Percentiles rank a stretch among this genome's conserved stretches.
Evolutionary conservation across 345 rosid genomes (phyloP).

Genomic region (Gossypium mustelinum): DNA sequence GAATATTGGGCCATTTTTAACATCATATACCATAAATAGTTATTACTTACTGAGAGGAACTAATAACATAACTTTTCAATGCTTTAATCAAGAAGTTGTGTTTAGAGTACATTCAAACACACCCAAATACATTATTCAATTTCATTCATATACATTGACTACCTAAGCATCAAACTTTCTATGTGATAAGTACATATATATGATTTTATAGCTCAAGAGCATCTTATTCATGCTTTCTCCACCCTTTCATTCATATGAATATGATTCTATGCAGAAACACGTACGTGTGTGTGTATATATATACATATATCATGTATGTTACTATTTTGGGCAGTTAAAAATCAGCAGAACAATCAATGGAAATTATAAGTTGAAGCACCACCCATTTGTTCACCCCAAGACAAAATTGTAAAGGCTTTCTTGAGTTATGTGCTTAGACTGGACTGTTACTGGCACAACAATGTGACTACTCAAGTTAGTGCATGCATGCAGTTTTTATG

Average conservation of each 20-base stretch:
- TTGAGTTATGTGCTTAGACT: conserved; percentile 8
- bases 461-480: not conserved
- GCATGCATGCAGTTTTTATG: conserved; percentile 1
- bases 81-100: no score
- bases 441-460: not conserved
- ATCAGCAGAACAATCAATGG: not conserved
- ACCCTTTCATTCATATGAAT: not conserved
- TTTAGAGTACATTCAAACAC: no score
- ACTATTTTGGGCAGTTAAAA: not conserved
- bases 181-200: not conserved
- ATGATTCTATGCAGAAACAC: not conserved
- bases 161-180: not conserved
- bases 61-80: not conserved
- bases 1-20: no score
- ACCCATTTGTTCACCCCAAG: not conserved
- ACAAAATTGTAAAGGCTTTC: not conserved
- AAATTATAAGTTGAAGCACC: not conserved
- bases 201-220: not conserved
- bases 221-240: not conserved
- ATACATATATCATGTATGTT: not conserved
- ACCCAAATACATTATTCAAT: no score
- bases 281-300: not conserved
- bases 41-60: not conserved
- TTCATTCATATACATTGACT: not conserved
- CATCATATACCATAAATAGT: not conserved